Evolutionary conservation across 176 grass and related monocot species (phyloP).

Genomic region (Avena sativa): DNA sequence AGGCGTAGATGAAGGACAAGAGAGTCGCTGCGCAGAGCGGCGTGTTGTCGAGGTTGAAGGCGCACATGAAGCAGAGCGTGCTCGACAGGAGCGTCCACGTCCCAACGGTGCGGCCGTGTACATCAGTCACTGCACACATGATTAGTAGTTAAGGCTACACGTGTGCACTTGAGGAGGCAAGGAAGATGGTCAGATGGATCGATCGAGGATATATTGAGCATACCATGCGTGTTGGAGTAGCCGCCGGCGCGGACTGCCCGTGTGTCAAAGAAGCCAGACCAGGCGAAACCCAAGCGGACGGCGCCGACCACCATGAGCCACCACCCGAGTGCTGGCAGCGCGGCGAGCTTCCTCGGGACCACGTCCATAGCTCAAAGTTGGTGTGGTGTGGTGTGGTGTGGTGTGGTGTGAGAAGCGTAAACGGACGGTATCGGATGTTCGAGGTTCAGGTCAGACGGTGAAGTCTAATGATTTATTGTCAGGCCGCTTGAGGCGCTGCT

Average conservation of each 20-base stretch:
- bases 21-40: not conserved
- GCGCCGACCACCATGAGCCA: conserved; percentile 63
- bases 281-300: conserved; percentile 49
- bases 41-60: not conserved
- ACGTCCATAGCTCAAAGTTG: no score
- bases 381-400: no score
- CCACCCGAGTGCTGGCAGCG: conserved; percentile 56
- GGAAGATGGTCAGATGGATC: no score
- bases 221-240: conserved; percentile 55
- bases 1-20: not conserved
- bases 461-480: no score
- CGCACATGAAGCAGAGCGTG: not conserved
- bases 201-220: not conserved
- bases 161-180: no score
- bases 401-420: no score
- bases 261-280: conserved; percentile 67
- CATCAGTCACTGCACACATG: not conserved
- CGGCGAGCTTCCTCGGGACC: not conserved
- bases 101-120: not conserved
- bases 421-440: no score
- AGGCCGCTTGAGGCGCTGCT: no score
- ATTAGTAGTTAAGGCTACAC: no score
- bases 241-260: conserved; percentile 52
- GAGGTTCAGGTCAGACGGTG: no score
- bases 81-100: not conserved